Evolutionary conservation across 139 green algal genomes (phyloP).

Genomic region (Spirogloea muscicola): DNA sequence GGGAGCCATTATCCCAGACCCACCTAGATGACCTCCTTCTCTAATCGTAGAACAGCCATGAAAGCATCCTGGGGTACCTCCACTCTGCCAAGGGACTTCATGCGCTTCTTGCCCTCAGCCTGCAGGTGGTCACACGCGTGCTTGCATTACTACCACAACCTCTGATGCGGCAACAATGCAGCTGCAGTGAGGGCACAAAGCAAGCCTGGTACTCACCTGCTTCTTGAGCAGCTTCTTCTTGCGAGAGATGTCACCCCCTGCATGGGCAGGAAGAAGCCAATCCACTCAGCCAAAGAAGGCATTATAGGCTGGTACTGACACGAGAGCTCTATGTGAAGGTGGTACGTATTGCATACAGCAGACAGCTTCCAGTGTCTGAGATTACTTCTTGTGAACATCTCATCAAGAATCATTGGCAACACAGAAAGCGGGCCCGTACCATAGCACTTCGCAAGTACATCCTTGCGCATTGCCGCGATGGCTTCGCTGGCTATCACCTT

Average conservation of each 20-base stretch:
- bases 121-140: too few relatives aligned
- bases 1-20: neutral
- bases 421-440: too few relatives aligned
- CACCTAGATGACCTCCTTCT: constrained; percentile 53
- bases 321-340: too few relatives aligned
- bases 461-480: constrained; percentile 74
- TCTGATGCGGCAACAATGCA: neutral
- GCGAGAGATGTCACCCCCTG: constrained; percentile 71
- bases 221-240: constrained; percentile 99
- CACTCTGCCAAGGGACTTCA: constrained; percentile 64
- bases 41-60: constrained; percentile 88
- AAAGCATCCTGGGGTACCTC: constrained; percentile 85
- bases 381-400: too few relatives aligned
- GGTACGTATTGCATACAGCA: too few relatives aligned
- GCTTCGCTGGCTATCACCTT: constrained; percentile 56
- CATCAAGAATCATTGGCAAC: too few relatives aligned
- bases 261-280: too few relatives aligned
- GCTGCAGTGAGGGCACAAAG: neutral
- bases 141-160: constrained; percentile 89
- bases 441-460: constrained; percentile 99
- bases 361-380: too few relatives aligned
- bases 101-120: constrained; percentile 91
- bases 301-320: too few relatives aligned
- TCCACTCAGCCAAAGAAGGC: too few relatives aligned
- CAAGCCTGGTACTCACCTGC: constrained; percentile 50